A percentile compares a stretch with the other conserved stretches of the same genome.
Conservation (phyloP, 345 rosid genomes). For the Linum lewisii region DNA sequence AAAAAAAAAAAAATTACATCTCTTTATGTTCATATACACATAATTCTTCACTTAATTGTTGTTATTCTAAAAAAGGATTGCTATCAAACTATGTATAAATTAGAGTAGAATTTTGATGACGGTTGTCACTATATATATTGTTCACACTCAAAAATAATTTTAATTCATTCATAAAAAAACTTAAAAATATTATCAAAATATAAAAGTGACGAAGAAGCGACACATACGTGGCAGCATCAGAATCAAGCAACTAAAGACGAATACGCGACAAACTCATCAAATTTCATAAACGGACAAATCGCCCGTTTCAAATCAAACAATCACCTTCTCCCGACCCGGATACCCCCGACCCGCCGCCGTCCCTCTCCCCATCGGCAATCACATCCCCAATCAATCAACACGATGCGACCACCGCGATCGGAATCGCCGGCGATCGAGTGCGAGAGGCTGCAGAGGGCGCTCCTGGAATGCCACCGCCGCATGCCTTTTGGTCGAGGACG, state of each 20-base stretch:
- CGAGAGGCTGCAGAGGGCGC: conserved; percentile 52
- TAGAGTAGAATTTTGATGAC: too few relatives aligned
- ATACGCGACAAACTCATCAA: not conserved
- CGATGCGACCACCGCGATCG: not conserved
- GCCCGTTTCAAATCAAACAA: not conserved
- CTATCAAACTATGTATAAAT: too few relatives aligned
- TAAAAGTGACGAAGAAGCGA: not conserved
- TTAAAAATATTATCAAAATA: too few relatives aligned
- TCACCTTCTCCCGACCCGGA: not conserved
- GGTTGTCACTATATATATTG: too few relatives aligned
- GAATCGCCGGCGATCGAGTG: conserved; percentile 9
- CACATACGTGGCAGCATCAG: not conserved
- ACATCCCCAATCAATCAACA: not conserved
- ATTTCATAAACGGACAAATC: not conserved
- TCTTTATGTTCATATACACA: too few relatives aligned
- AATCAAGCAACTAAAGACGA: not conserved
- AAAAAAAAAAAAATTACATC: too few relatives aligned
- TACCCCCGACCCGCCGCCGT: too few relatives aligned
- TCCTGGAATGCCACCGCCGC: conserved; percentile 59
- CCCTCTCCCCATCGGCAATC: not conserved
- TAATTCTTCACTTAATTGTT: too few relatives aligned
- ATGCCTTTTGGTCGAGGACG: conserved; percentile 40
- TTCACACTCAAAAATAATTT: too few relatives aligned
- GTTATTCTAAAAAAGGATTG: too few relatives aligned
- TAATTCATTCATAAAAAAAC: too few relatives aligned